Evolutionary conservation across 805 yeast genomes (phyloP).

Genomic region (Candida orba): DNA sequence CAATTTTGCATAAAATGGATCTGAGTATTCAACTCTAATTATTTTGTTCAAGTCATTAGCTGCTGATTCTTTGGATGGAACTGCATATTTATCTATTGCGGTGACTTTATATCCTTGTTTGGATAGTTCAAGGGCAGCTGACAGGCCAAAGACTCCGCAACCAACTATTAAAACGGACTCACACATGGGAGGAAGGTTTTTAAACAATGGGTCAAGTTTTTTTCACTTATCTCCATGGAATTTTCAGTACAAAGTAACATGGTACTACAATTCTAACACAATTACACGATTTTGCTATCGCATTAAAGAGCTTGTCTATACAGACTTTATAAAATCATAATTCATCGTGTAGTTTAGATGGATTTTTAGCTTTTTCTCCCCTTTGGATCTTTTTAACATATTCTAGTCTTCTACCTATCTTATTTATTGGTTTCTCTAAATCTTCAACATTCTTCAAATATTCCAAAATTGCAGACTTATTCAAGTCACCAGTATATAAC

Average conservation of each 20-base stretch:
- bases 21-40: slow-evolving; percentile 40
- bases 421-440: slow-evolving; percentile 27
- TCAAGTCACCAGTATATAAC: slow-evolving; percentile 25
- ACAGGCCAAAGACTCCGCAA: slow-evolving; percentile 41
- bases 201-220: background rate
- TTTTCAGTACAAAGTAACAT: no score
- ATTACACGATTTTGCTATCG: no score
- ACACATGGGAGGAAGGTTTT: background rate
- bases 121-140: slow-evolving; percentile 34
- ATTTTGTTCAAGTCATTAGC: slow-evolving; percentile 44
- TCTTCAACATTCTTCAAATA: slow-evolving; percentile 26
- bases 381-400: slow-evolving; percentile 17
- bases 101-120: slow-evolving; percentile 25
- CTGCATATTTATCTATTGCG: slow-evolving; percentile 33
- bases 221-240: background rate
- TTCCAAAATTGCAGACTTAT: slow-evolving; percentile 25
- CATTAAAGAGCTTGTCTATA: background rate
- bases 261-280: no score
- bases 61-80: slow-evolving; percentile 41
- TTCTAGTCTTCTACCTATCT: slow-evolving; percentile 6
- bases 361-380: slow-evolving; percentile 19
- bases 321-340: slow-evolving; percentile 1
- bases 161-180: slow-evolving; percentile 24
- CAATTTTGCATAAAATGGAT: slow-evolving; percentile 33
- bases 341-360: slow-evolving; percentile 13